Base-by-base conservation (phyloP, 148 eudicot species). In the Chenopodium formosanum region DNA sequence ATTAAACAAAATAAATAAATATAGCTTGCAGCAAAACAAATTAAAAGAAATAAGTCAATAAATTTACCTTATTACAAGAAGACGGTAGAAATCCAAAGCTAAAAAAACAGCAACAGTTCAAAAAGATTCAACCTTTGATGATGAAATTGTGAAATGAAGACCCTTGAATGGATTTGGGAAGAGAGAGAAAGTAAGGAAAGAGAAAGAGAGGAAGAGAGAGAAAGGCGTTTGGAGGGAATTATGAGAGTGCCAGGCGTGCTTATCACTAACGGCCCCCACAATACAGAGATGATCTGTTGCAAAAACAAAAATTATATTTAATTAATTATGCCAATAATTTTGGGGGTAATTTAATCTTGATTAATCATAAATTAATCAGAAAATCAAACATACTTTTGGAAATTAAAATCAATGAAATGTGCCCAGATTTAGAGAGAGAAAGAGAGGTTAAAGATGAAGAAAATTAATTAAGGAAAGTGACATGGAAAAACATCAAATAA, bases 161-260 rank as follows among this genome's bases (percentile, higher is more conserved):
- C 12, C 12, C 77, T 44, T 47, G 34, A 20, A 74, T 46, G 29
- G 68, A 9, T 34, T 32, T 7, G 82, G 73, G 73, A 63, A 73
- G 85, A 44, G 71, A 83, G 70, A 74, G 84, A 80, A 80, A 62
- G 67, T 4, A 64, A 32, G 14, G 46, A 71, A 73, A 67, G 50
- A 29, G 52, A 66, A 46, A 67, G 71, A 82, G 25, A 29, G 64
- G 64, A 62, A 81, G 85, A 76, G 72, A 84, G 84, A 81, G 82
- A 78, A 69, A 80, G 69, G 80, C n/a, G 84, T 65, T 56, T 83
- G 88, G 90, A 85, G 88, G 86, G 92, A 88, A 92, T 88, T 88
- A 88, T 87, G 90, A 88, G 87, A 86, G 85, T 85, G 92, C 88
- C 90, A 92, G 84, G 89, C 92, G 89, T 90, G 92, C 88, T 37